These are phyloP conservation scores for Teratosphaeria nubilosa DNA, from an alignment of 2,329 filamentous ascomycete species.

Conservation along the genomic window DNA sequence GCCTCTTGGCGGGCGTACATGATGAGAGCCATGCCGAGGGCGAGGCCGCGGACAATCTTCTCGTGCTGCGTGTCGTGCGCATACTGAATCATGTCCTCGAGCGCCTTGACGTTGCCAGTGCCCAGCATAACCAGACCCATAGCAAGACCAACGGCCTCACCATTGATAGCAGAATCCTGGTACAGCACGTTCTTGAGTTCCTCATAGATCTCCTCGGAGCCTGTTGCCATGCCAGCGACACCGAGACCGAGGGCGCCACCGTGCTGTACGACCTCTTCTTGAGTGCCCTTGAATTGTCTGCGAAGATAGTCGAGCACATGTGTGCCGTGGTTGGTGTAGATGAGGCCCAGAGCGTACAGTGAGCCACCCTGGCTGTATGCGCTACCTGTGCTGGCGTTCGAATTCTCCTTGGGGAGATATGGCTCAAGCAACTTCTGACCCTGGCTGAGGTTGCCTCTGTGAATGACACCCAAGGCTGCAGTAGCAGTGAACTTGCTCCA, in stretches of 20 bases:
- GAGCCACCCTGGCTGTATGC: conserved; percentile 95
- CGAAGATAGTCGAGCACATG: conserved; percentile 75
- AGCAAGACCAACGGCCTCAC: conserved; percentile 86
- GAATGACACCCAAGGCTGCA: conserved; percentile 89
- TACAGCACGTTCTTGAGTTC: conserved; percentile 83
- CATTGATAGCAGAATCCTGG: conserved; percentile 89
- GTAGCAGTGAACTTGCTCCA: conserved; percentile 99
- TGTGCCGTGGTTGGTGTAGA: conserved; percentile 94
- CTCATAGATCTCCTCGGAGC: conserved; percentile 80
- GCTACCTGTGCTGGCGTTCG: conserved; percentile 63
- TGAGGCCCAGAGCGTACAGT: conserved; percentile 86
- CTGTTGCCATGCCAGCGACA: conserved; percentile 95
- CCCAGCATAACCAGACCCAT: conserved; percentile 99
- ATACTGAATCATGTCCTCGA: conserved; percentile 96
- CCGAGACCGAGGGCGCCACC: conserved; percentile 90
- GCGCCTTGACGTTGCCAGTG: conserved; percentile 84
- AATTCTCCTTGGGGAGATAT: conserved; percentile 72
- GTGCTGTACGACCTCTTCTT: conserved; percentile 92
- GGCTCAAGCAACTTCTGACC: conserved; percentile 88
- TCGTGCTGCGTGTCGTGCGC: conserved; percentile 97
- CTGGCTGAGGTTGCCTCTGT: conserved; percentile 87
- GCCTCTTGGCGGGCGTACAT: conserved; percentile 96
- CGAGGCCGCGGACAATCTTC: conserved; percentile 93
- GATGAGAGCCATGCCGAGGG: conserved; percentile 93
- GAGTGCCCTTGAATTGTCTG: conserved; percentile 61